phyloP scores from a whole-genome alignment of 495 filamentous ascomycete species.

The Annulohypoxylon maeteangense region DNA sequence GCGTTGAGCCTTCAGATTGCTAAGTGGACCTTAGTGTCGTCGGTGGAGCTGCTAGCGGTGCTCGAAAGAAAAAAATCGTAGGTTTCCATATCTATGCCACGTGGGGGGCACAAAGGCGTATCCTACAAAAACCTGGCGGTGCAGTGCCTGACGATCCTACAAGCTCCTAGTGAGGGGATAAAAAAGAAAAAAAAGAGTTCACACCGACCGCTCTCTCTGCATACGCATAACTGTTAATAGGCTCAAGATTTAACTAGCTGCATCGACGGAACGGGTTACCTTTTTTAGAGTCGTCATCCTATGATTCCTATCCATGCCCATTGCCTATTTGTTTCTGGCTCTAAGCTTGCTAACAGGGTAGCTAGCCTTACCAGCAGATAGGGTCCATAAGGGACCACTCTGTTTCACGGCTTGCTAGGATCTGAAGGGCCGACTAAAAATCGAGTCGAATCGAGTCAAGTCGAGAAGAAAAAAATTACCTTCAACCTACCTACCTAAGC shows the following conservation, averaged over 20 bases:
- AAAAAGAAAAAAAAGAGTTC: constrained; percentile 5
- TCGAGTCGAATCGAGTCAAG: constrained; percentile 3
- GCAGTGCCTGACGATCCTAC: constrained; percentile 9
- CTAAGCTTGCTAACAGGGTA: constrained; percentile 1
- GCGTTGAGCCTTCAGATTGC: constrained; percentile 26
- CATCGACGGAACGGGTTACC: constrained; percentile 27
- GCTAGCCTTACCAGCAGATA: constrained; percentile 30
- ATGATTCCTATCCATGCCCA: constrained; percentile 1
- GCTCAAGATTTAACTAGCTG: constrained; percentile 1
- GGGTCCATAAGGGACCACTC: constrained; percentile 6
- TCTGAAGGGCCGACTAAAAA: constrained; percentile 40
- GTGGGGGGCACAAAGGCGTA: constrained; percentile 27
- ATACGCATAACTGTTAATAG: not conserved
- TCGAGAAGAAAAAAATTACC: not conserved
- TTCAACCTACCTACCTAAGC: not conserved
- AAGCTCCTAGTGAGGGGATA: not conserved
- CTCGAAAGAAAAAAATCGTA: constrained; percentile 17
- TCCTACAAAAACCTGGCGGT: constrained; percentile 4
- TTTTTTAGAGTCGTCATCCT: constrained; percentile 29
- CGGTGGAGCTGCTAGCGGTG: constrained; percentile 17
- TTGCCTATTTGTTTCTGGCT: constrained; percentile 12
- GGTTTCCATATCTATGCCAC: constrained; percentile 21
- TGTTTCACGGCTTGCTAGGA: constrained; percentile 13
- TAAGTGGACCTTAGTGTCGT: constrained; percentile 29
- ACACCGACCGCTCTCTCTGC: constrained; percentile 25